These are phyloP conservation scores for Ampelomyces quisqualis DNA, from an alignment of 2,329 filamentous ascomycete species.

Conservation along the genomic window DNA sequence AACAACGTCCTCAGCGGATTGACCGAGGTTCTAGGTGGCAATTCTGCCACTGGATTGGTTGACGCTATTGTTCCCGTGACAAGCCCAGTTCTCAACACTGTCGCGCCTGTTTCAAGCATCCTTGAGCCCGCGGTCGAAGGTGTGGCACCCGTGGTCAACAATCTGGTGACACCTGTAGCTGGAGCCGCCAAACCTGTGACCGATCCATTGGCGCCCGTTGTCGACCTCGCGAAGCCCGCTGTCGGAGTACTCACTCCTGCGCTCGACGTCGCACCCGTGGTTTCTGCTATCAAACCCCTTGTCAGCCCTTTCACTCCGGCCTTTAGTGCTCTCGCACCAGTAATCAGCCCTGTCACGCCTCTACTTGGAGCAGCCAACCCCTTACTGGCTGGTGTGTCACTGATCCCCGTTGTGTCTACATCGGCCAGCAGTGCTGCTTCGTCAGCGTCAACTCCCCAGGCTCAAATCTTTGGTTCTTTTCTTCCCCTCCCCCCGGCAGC, in stretches of 20 bases:
- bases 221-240: background rate
- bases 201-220: background rate
- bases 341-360: background rate
- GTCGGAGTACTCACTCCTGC: background rate
- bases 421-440: too few relatives aligned
- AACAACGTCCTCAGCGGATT: too few relatives aligned
- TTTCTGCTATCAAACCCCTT: background rate
- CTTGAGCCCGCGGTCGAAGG: background rate
- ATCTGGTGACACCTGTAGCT: background rate
- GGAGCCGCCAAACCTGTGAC: background rate
- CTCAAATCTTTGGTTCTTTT: background rate
- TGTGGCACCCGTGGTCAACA: background rate
- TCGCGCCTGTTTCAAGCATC: background rate
- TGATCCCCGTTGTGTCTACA: too few relatives aligned
- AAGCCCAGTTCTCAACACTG: background rate
- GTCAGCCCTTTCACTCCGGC: background rate
- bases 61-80: background rate
- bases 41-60: background rate
- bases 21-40: too few relatives aligned
- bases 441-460: background rate
- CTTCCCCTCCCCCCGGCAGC: background rate
- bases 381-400: background rate
- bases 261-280: background rate
- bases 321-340: background rate
- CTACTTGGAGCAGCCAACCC: background rate